A percentile compares a stretch with the other conserved stretches of the same genome.
phyloP scores from a whole-genome alignment of 108 stramenopile species.

The Cyclostephanos invisitatus region DNA sequence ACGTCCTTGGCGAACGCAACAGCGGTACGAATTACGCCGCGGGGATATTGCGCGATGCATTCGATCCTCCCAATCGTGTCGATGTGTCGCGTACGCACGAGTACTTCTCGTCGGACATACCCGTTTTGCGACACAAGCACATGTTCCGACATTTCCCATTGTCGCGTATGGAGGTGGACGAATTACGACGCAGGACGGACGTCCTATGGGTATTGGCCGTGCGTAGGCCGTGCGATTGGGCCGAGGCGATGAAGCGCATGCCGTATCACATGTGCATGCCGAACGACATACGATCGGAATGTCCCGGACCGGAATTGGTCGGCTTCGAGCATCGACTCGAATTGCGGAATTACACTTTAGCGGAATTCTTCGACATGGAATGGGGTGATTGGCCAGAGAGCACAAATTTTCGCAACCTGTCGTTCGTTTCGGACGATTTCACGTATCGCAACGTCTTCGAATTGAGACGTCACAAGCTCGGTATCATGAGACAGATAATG shows the following conservation, averaged over 20 bases:
- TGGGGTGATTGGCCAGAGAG: constrained; percentile 45
- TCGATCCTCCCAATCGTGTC: constrained; percentile 26
- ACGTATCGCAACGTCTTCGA: constrained; percentile 38
- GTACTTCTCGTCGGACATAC: constrained; percentile 36
- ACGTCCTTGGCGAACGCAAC: constrained; percentile 40
- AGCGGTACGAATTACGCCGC: constrained; percentile 21
- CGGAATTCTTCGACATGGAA: constrained; percentile 31
- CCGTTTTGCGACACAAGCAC: constrained; percentile 35
- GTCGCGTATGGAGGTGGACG: constrained; percentile 18
- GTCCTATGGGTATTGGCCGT: constrained; percentile 39
- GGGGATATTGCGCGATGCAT: constrained; percentile 9
- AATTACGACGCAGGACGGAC: constrained; percentile 17
- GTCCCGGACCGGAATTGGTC: constrained; percentile 20
- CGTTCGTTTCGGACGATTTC: constrained; percentile 32
- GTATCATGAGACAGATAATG: constrained; percentile 40
- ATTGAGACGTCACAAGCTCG: constrained; percentile 37
- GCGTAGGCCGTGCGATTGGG: constrained; percentile 35
- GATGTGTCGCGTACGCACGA: constrained; percentile 21
- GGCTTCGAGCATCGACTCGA: constrained; percentile 22
- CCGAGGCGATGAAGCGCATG: constrained; percentile 38
- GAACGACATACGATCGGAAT: constrained; percentile 10
- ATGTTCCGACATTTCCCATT: constrained; percentile 38
- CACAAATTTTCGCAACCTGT: constrained; percentile 34
- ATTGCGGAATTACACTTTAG: constrained; percentile 9
- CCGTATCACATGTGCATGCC: constrained; percentile 46